A percentile compares a stretch with the other conserved stretches of the same genome.
These are phyloP conservation scores for Carex cristatella DNA, from an alignment of 176 grass and related monocot genomes.

Conservation along the genomic window DNA sequence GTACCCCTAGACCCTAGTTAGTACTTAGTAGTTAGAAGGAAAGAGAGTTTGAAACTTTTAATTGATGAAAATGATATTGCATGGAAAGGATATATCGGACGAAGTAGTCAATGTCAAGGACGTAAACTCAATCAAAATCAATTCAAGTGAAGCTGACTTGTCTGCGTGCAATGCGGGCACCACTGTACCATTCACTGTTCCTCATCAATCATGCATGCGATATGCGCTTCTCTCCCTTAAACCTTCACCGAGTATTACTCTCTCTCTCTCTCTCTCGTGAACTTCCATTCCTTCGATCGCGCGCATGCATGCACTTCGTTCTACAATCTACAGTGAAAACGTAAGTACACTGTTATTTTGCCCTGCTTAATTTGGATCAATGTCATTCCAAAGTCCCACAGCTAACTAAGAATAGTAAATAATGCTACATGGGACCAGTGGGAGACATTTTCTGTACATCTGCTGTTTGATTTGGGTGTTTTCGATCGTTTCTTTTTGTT, in stretches of 20 bases:
- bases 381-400: background rate
- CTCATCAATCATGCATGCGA: background rate
- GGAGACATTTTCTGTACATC: background rate
- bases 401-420: background rate
- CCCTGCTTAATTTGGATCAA: background rate
- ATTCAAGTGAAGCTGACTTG: slow-evolving; percentile 43
- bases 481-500: background rate
- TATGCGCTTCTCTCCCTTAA: background rate
- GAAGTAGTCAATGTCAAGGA: background rate
- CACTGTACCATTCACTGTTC: slow-evolving; percentile 4
- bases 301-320: background rate
- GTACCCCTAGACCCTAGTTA: too few species aligned
- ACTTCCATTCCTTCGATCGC: background rate
- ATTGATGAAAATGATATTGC: background rate
- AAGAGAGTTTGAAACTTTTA: background rate
- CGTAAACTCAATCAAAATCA: slow-evolving; percentile 28
- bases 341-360: background rate
- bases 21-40: too few species aligned
- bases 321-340: background rate
- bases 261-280: background rate
- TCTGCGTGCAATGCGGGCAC: slow-evolving; percentile 25
- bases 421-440: background rate
- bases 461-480: background rate
- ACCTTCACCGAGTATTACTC: background rate
- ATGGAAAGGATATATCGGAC: background rate